Evolutionary conservation across 352 stramenopile species (phyloP), one percentile per base, ranked within the genome.

Genomic region (Phytopythium cucurbitacearum): DNA sequence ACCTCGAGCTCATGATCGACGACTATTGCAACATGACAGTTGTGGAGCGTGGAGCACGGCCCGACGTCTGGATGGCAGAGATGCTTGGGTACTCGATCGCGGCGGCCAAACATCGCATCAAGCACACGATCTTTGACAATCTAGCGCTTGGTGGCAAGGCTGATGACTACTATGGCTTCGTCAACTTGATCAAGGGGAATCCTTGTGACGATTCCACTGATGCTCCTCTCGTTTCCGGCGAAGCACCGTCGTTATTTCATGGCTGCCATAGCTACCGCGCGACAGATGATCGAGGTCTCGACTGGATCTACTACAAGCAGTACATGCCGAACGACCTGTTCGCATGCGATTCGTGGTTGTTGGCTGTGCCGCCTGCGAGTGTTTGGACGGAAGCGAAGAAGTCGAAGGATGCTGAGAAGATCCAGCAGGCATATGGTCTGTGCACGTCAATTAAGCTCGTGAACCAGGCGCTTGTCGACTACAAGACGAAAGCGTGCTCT

Each of bases 371-470:
- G 9, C 80, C 80, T 0, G 52, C 67, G 16, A 76, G 69, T 5
- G 52, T 91, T 7, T 94, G 83, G 83, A 75, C 72, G 10, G 51
- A 80, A 21, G 77, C 77, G 11, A 84, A 88, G 60, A 52, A 64
- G 34, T 64, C 60, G 5, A 56, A 64, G 13, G 69, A 91, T 49
- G 50, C 61, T 28, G 61, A 78, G 50, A 50, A 53, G 10, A 77
- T 91, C 67, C 55, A 78, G 44, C 65, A 89, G 43, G 80, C 67
- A 12, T 94, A 89, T 39, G 80, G 79, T 11, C 47, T 94, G n/a
- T 94, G 80, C 58, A 94, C 83, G 37, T 80, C 64, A 50, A 67
- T 94, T 50, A 90, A 89, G 56, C 48, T 85, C 32, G 65, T 88
- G 16, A 94, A 94, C 51, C 68, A 76, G 36, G 79, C 73, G 47